Conservation (phyloP, 1,284 basidiomycete genomes). For the Tylopilus sp. region DNA sequence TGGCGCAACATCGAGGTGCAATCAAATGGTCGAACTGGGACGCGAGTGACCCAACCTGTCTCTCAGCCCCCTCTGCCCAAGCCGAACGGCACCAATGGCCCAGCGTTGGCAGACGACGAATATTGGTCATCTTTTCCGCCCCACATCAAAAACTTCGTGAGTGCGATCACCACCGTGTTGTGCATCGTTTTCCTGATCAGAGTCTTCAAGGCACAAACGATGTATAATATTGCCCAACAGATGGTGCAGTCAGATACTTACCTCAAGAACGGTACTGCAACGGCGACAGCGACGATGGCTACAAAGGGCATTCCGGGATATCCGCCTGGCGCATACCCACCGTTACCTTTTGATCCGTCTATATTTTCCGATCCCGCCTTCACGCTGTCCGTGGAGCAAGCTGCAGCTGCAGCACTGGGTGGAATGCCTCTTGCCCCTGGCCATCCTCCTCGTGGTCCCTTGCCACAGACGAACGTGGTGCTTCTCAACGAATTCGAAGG, state of each 20-base stretch:
- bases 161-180: constrained; percentile 34
- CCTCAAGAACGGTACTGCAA: constrained; percentile 32
- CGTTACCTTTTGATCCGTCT: constrained; percentile 51
- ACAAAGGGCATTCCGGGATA: constrained; percentile 36
- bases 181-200: constrained; percentile 31
- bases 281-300: constrained; percentile 39
- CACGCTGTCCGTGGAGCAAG: constrained; percentile 49
- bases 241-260: constrained; percentile 58
- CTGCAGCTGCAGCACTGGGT: constrained; percentile 47
- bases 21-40: constrained; percentile 38
- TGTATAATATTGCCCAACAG: constrained; percentile 69
- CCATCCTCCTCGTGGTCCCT: constrained; percentile 33
- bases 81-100: constrained; percentile 23
- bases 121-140: constrained; percentile 54
- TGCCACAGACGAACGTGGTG: constrained; percentile 41
- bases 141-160: constrained; percentile 54
- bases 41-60: constrained; percentile 14
- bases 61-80: constrained; percentile 22
- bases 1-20: constrained; percentile 52
- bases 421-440: constrained; percentile 34
- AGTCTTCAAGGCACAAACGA: constrained; percentile 49
- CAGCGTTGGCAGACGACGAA: constrained; percentile 43
- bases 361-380: constrained; percentile 57
- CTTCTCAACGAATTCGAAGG: constrained; percentile 48
- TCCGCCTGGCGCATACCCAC: constrained; percentile 35